Evolutionary conservation across 2,329 filamentous ascomycete species (phyloP), one percentile per base, ranked within the genome.

Genomic region (Fusarium anthophilum): DNA sequence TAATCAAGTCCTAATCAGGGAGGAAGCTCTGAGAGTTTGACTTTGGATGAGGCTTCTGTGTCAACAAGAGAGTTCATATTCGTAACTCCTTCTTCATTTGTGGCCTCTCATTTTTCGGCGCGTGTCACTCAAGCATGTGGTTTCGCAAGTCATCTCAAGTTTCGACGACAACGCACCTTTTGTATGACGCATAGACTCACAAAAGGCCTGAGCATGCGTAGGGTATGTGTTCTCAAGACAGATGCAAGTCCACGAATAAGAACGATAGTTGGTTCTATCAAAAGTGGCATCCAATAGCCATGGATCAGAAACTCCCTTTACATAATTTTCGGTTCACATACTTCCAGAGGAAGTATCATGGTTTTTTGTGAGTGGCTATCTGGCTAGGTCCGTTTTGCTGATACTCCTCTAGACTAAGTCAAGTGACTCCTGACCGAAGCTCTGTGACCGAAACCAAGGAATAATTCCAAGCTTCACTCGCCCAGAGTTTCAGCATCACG

Each of bases 1-100:
- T 70, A 66, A 66, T 35, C 57, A 55, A 48, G 63, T 67, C 64
- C 72, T 53, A 66, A 75, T 75, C 72, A 76, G 72, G 75, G 75
- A 73, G 74, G 50, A 38, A 65, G 59, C 20, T 38, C 44, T 58
- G 30, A 15, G 35, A 39, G 30, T 13, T 35, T 32, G 35, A 39
- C 37, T 60, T 41, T 48, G 43, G 43, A 24, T 48, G 28, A 35
- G 37, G 54, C 54, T 39, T 60, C 43, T 35, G 37, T 28, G 28
- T 35, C 53, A 59, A 59, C 20, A 20, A 28, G 28, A 24, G 20
- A 43, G 28, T 35, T 55, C 50, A 38, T 38, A 39, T 53, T 53
- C 37, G n/a, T 53, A 24, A 55, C 28, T 22, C 18, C 7, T 44
- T n/a, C 41, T 28, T 22, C 15, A 28, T n/a, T 18, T 22, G 32